A percentile compares a stretch with the other conserved stretches of the same genome.
These are phyloP conservation scores for Stephania yunnanensis DNA, from an alignment of 164 flowering plant genomes.

Conservation along the genomic window DNA sequence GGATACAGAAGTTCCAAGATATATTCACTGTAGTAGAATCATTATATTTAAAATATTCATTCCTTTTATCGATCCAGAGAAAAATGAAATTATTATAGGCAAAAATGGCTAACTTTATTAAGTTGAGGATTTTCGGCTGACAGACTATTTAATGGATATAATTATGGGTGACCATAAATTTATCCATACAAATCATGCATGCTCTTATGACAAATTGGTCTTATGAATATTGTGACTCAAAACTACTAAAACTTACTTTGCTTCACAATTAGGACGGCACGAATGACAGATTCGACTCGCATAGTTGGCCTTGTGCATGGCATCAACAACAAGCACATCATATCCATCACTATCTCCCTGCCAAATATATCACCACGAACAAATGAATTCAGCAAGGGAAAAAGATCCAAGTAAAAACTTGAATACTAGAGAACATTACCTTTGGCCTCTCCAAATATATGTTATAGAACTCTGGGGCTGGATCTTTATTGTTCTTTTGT, in stretches of 20 bases:
- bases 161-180: background rate
- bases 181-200: background rate
- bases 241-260: slow-evolving; percentile 54
- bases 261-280: slow-evolving; percentile 97
- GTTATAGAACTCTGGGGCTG: slow-evolving; percentile 98
- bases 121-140: background rate
- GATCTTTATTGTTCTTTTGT: slow-evolving; percentile 81
- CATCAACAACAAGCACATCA: slow-evolving; percentile 98
- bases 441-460: slow-evolving; percentile 97
- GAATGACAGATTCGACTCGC: slow-evolving; percentile 99
- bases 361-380: slow-evolving; percentile 9
- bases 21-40: background rate
- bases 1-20: background rate
- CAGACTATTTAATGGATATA: background rate
- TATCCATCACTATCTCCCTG: slow-evolving; percentile 99
- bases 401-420: slow-evolving; percentile 4
- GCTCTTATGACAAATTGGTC: background rate
- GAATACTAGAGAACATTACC: slow-evolving; percentile 33
- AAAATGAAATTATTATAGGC: background rate
- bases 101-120: background rate
- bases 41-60: background rate
- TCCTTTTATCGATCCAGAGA: background rate
- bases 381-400: slow-evolving; percentile 3
- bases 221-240: background rate
- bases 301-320: slow-evolving; percentile 99